These are phyloP conservation scores for Cinnamomum chago DNA, from an alignment of 164 flowering plant genomes.

Conservation along the genomic window DNA sequence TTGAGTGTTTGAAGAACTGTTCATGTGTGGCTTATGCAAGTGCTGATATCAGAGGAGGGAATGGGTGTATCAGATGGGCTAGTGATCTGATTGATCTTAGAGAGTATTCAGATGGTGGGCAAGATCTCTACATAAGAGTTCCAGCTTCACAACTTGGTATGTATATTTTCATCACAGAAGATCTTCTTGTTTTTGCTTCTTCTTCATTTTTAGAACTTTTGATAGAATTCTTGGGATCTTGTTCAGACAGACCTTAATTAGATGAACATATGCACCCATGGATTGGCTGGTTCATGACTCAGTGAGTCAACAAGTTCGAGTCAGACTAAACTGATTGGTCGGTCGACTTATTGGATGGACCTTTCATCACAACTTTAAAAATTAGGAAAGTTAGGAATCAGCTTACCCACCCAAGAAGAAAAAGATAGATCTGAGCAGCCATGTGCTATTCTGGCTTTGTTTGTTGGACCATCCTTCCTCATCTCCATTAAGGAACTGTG, in stretches of 20 bases:
- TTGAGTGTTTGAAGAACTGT: constrained; percentile 27
- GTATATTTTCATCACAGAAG: neutral
- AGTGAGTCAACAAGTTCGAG: neutral
- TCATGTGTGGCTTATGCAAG: constrained; percentile 30
- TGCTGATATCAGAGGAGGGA: constrained; percentile 1
- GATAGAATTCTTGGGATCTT: neutral
- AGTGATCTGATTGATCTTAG: constrained; percentile 7
- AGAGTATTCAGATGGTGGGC: constrained; percentile 2
- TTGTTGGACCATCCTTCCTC: no score
- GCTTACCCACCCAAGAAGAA: neutral
- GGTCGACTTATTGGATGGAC: neutral
- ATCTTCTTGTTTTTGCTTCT: no score
- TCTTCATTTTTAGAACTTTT: neutral
- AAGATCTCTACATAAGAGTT: constrained; percentile 16
- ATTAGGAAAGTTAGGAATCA: neutral
- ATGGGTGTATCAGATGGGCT: constrained; percentile 10
- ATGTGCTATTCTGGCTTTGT: neutral
- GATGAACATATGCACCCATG: neutral
- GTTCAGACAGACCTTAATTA: no score
- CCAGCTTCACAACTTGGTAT: constrained; percentile 21
- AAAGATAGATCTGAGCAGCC: neutral
- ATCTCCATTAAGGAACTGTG: neutral
- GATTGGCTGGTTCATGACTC: neutral
- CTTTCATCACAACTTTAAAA: neutral
- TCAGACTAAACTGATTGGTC: neutral